A percentile compares a stretch with the other conserved stretches of the same genome.
Evolutionary conservation across 129 eudicot species (phyloP).

Genomic region (Gnaphalium uliginosum): DNA sequence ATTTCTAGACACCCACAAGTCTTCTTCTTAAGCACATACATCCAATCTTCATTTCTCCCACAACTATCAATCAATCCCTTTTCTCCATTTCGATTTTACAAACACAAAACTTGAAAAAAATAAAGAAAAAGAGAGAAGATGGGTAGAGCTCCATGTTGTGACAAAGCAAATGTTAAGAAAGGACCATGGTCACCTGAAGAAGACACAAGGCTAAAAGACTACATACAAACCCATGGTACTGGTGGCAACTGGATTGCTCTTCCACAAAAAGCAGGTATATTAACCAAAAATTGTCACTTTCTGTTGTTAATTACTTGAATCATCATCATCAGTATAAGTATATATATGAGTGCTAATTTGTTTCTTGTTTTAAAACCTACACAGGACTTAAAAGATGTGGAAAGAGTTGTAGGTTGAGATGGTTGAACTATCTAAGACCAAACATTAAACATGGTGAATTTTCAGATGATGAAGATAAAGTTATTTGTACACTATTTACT

Average conservation of each 20-base stretch:
- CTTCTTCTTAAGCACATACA: constrained; percentile 45
- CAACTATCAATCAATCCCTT: constrained; percentile 17
- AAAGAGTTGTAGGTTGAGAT: constrained; percentile 77
- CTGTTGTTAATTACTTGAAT: neutral
- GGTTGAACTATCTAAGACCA: constrained; percentile 93
- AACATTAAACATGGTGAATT: constrained; percentile 94
- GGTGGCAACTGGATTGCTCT: constrained; percentile 82
- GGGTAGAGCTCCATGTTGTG: constrained; percentile 91
- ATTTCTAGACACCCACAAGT: constrained; percentile 39
- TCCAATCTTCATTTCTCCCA: constrained; percentile 39
- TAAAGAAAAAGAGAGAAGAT: constrained; percentile 43
- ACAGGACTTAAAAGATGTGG: constrained; percentile 74
- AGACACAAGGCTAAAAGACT: constrained; percentile 63
- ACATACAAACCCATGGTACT: constrained; percentile 60
- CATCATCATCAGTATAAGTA: too few species aligned
- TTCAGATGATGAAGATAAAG: constrained; percentile 84
- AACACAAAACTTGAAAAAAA: constrained; percentile 6
- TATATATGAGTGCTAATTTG: neutral
- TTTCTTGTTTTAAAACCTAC: constrained; percentile 6
- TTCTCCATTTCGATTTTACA: constrained; percentile 15
- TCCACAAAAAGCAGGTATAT: constrained; percentile 72
- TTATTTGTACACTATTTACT: constrained; percentile 75
- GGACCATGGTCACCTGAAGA: constrained; percentile 90
- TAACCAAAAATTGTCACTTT: neutral
- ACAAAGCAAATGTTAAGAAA: constrained; percentile 75